phyloP scores from a whole-genome alignment of 2,329 filamentous ascomycete genomes.

The Calonectria pseudoreteaudii region DNA sequence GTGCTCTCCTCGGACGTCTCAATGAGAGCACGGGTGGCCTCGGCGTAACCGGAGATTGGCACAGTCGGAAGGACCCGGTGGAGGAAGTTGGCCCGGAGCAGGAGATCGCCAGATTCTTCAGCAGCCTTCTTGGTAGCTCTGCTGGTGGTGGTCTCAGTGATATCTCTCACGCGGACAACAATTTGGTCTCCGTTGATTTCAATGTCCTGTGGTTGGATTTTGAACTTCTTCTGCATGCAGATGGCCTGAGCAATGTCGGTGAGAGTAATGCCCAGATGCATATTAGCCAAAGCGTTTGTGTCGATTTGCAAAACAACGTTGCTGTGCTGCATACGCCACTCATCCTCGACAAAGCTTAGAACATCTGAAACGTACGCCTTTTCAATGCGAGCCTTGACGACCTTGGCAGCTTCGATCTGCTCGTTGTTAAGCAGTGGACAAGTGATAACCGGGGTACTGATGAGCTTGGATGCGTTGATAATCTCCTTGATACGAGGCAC shows the following conservation, averaged over 20 bases:
- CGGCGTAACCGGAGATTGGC: constrained; percentile 90
- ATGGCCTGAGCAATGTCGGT: constrained; percentile 83
- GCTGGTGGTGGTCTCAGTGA: constrained; percentile 61
- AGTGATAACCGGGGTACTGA: constrained; percentile 93
- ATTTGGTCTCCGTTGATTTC: constrained; percentile 72
- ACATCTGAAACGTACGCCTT: constrained; percentile 91
- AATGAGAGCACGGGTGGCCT: constrained; percentile 88
- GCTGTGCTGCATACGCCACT: constrained; percentile 82
- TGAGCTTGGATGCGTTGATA: constrained; percentile 95
- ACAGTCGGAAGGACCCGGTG: constrained; percentile 85
- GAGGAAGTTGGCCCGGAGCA: constrained; percentile 85
- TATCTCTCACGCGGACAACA: constrained; percentile 76
- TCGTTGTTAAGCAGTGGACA: constrained; percentile 84
- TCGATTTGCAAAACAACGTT: constrained; percentile 88
- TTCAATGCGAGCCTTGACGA: constrained; percentile 94
- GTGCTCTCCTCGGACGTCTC: constrained; percentile 79
- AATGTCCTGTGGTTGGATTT: constrained; percentile 76
- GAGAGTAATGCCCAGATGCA: constrained; percentile 83
- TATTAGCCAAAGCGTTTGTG: constrained; percentile 78
- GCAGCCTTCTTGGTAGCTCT: constrained; percentile 59
- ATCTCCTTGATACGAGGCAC: constrained; percentile 99
- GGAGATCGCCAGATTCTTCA: constrained; percentile 61
- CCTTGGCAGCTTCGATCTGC: constrained; percentile 82
- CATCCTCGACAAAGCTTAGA: constrained; percentile 85
- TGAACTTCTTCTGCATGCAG: constrained; percentile 83